Percentiles rank a stretch among this genome's conserved stretches.
phyloP scores from a whole-genome alignment of 1,139 yeast species.

The Hansenula lynferdii region DNA sequence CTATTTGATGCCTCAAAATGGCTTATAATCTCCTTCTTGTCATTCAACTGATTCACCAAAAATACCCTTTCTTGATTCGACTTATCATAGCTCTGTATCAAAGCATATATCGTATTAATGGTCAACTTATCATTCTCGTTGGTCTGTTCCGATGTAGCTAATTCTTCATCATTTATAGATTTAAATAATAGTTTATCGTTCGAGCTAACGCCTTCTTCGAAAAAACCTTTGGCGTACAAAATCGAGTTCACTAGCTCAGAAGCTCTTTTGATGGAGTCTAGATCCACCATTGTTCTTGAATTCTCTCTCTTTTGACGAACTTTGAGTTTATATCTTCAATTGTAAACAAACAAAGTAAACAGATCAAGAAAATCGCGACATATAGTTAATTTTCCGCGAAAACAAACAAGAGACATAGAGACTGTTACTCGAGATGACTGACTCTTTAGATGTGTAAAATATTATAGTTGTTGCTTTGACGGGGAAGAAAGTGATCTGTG shows the following conservation, averaged over 20 bases:
- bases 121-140: slow-evolving; percentile 36
- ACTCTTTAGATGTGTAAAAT: too few species aligned
- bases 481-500: too few species aligned
- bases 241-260: slow-evolving; percentile 10
- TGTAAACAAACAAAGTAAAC: too few species aligned
- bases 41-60: slow-evolving; percentile 24
- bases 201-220: slow-evolving; percentile 4
- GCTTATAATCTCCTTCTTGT: slow-evolving; percentile 13
- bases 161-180: slow-evolving; percentile 4
- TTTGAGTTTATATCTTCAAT: too few species aligned
- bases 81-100: slow-evolving; percentile 37
- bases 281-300: slow-evolving; percentile 7
- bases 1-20: slow-evolving; percentile 18
- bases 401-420: too few species aligned
- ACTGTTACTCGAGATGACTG: too few species aligned
- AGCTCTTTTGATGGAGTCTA: slow-evolving; percentile 6
- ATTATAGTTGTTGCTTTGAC: too few species aligned
- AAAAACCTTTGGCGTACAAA: slow-evolving; percentile 12
- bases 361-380: too few species aligned
- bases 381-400: too few species aligned
- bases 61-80: slow-evolving; percentile 27
- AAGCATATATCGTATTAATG: slow-evolving; percentile 38
- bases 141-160: neutral
- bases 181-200: slow-evolving; percentile 4
- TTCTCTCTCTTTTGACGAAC: too few species aligned